These are phyloP conservation scores for Hyaloscypha bicolor DNA, from an alignment of 495 filamentous ascomycete genomes.

Conservation along the genomic window DNA sequence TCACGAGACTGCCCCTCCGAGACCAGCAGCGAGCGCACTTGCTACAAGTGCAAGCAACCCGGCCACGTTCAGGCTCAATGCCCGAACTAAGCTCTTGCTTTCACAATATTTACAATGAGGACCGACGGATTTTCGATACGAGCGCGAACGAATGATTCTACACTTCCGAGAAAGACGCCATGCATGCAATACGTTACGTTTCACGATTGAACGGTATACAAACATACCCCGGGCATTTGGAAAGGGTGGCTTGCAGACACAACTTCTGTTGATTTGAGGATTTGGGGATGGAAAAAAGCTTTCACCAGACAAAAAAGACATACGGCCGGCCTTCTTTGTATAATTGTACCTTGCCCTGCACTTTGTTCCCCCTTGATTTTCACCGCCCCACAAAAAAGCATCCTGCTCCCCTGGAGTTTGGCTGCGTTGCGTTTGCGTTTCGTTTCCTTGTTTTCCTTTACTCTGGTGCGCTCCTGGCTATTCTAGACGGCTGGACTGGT, in stretches of 20 bases:
- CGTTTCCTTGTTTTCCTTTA: not conserved
- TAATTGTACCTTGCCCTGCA: conserved; percentile 14
- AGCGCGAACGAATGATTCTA: conserved; percentile 24
- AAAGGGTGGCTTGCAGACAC: conserved; percentile 33
- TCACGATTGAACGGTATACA: conserved; percentile 17
- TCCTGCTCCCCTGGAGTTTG: not conserved
- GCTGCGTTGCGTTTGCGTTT: not conserved
- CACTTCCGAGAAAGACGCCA: conserved; percentile 20
- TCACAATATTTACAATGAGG: conserved; percentile 27
- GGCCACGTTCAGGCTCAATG: conserved; percentile 94
- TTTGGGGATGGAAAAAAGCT: conserved; percentile 15
- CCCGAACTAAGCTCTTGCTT: conserved; percentile 26
- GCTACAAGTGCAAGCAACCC: conserved; percentile 99
- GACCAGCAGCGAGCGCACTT: conserved; percentile 85
- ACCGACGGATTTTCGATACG: conserved; percentile 17
- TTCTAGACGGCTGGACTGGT: conserved; percentile 10
- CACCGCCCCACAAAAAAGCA: not conserved
- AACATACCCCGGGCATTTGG: conserved; percentile 35
- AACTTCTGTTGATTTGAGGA: conserved; percentile 34
- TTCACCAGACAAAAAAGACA: not conserved
- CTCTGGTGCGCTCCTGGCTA: not conserved
- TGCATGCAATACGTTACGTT: conserved; percentile 16
- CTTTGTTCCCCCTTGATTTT: conserved; percentile 2
- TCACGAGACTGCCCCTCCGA: conserved; percentile 95
- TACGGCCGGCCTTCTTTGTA: conserved; percentile 29